Evolutionary conservation across 2,329 filamentous ascomycete species (phyloP).

Genomic region (Eurotiales sp.): DNA sequence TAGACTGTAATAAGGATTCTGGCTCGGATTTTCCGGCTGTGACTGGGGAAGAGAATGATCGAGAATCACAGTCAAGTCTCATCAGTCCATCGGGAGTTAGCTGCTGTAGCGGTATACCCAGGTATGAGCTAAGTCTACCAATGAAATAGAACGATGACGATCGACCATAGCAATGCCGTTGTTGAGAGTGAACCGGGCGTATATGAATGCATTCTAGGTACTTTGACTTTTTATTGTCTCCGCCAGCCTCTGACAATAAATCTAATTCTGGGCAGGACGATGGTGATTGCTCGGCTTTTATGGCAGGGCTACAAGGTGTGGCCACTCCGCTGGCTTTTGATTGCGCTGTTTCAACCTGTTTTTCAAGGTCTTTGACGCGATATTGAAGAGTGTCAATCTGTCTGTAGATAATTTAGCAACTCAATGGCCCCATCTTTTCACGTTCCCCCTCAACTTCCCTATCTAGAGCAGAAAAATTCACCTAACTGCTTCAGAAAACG

Average conservation of each 20-base stretch:
- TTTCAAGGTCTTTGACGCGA: conserved; percentile 11
- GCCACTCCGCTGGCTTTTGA: not conserved
- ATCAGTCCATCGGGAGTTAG: conserved; percentile 4
- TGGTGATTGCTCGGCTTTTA: not conserved
- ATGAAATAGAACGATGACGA: conserved; percentile 13
- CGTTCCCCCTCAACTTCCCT: not conserved
- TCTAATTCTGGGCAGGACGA: not conserved
- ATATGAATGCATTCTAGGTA: conserved; percentile 8
- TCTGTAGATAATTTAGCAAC: conserved; percentile 2
- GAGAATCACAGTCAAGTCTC: conserved; percentile 1
- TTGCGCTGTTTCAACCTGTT: not conserved
- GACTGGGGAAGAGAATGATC: not conserved
- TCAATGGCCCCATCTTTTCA: not conserved
- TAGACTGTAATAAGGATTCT: not conserved
- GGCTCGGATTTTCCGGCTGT: not conserved
- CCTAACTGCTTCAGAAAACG: conserved; percentile 6
- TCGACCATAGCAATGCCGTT: conserved; percentile 9
- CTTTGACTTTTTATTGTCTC: not conserved
- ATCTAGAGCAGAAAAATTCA: not conserved
- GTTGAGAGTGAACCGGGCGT: not conserved
- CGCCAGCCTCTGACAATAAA: not conserved
- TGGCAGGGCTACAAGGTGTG: not conserved
- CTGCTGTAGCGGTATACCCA: not conserved
- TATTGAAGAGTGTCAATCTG: conserved; percentile 5
- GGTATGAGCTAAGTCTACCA: conserved; percentile 7